A percentile compares a stretch with the other conserved stretches of the same genome.
phyloP scores from a whole-genome alignment of 352 stramenopile species.

The Phytophthora cajani region DNA sequence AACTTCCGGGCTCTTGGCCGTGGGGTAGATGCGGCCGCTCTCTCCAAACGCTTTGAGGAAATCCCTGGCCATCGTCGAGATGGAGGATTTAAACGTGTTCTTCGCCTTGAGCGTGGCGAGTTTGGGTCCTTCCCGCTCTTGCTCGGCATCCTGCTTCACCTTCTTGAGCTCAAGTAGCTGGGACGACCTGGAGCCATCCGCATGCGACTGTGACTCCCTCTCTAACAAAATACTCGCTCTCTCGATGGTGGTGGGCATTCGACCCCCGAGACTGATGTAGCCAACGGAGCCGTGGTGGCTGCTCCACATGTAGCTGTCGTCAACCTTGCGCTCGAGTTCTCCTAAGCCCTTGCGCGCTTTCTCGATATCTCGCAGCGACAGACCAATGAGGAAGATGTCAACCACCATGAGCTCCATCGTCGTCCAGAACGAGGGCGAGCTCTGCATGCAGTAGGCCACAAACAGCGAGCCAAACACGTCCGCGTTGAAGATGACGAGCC shows the following conservation, averaged over 20 bases:
- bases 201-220: not conserved
- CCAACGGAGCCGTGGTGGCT: not conserved
- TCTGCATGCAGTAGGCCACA: slow-evolving; percentile 5
- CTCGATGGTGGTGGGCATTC: not conserved
- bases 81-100: not conserved
- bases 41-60: not conserved
- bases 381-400: slow-evolving; percentile 1
- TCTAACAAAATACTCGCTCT: not conserved
- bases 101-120: not conserved
- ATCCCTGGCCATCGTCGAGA: not conserved
- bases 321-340: not conserved
- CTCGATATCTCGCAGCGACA: slow-evolving; percentile 12
- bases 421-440: not conserved
- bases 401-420: slow-evolving; percentile 17
- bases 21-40: not conserved
- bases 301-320: not conserved
- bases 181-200: not conserved
- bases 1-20: not conserved
- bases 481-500: not conserved
- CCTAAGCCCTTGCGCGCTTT: not conserved
- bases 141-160: not conserved
- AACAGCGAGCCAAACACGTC: slow-evolving; percentile 3
- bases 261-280: not conserved
- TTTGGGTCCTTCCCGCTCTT: not conserved
- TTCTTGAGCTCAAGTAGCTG: not conserved